A percentile compares a stretch with the other conserved stretches of the same genome.
Evolutionary conservation across 2,329 filamentous ascomycete species (phyloP).

Genomic region (Beauveria pseudobassiana): DNA sequence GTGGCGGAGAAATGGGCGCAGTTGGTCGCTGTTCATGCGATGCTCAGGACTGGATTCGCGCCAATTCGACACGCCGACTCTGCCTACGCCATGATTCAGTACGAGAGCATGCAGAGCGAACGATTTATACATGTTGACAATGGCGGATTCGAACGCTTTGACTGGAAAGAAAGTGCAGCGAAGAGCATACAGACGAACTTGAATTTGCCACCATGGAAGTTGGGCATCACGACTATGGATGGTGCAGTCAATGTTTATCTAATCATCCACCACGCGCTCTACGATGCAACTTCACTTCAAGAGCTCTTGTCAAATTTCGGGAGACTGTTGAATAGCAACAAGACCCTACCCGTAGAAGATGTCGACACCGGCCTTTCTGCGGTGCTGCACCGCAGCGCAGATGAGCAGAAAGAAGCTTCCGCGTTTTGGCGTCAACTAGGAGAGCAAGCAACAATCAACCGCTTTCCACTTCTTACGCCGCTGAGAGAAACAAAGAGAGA

Average conservation of each 20-base stretch:
- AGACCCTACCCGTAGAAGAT: constrained; percentile 5
- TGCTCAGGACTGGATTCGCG: constrained; percentile 70
- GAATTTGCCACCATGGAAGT: constrained; percentile 54
- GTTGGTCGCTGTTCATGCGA: constrained; percentile 51
- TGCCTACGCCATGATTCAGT: constrained; percentile 47
- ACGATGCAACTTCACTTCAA: constrained; percentile 71
- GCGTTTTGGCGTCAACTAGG: constrained; percentile 58
- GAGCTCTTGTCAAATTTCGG: constrained; percentile 56
- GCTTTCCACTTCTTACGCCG: constrained; percentile 72
- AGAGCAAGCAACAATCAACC: constrained; percentile 48
- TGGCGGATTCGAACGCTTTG: background rate
- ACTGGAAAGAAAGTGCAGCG: background rate
- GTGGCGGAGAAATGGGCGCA: constrained; percentile 53
- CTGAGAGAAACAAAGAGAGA: constrained; percentile 32
- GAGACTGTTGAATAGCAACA: constrained; percentile 12
- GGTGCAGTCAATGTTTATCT: constrained; percentile 31
- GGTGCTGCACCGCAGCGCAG: constrained; percentile 30
- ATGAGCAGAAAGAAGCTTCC: constrained; percentile 27
- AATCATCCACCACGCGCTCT: constrained; percentile 70
- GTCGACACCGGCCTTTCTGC: constrained; percentile 32
- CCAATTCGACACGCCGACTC: constrained; percentile 50
- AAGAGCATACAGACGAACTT: constrained; percentile 33
- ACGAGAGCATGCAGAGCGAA: background rate
- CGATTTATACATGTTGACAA: background rate
- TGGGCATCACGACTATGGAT: constrained; percentile 37